Conservation (phyloP, 2,329 filamentous ascomycete species). For the Rutstroemia sydowiana region DNA sequence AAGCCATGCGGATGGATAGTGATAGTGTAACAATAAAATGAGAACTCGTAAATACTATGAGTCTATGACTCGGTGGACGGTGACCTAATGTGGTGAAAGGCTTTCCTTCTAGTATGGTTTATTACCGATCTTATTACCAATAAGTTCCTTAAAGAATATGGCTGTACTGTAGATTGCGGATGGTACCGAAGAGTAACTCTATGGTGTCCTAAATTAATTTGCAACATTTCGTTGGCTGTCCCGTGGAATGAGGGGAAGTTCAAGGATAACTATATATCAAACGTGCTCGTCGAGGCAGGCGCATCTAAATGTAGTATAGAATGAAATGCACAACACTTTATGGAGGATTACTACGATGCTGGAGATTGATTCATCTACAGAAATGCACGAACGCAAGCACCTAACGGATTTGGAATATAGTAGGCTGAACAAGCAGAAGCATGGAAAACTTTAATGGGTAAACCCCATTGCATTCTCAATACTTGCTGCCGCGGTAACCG, state of each 20-base stretch:
- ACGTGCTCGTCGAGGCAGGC: constrained; percentile 11
- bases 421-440: no score
- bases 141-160: not conserved
- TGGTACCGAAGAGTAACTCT: constrained; percentile 10
- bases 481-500: not conserved
- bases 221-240: not conserved
- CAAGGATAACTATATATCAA: constrained; percentile 3
- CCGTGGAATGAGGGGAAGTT: constrained; percentile 13
- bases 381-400: no score
- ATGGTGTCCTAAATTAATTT: constrained; percentile 6
- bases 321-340: constrained; percentile 7
- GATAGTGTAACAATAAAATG: not conserved
- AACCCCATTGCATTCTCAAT: not conserved
- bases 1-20: not conserved
- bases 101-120: no score
- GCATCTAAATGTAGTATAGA: constrained; percentile 10
- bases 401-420: no score
- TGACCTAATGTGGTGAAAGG: constrained; percentile 4
- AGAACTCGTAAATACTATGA: not conserved
- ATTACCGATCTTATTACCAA: constrained; percentile 3
- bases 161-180: constrained; percentile 1
- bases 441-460: constrained; percentile 1
- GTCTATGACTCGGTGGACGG: not conserved
- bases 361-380: no score
- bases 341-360: no score